These are phyloP conservation scores for Pleurotus cornucopiae DNA, from an alignment of 768 basidiomycete species.

Conservation along the genomic window DNA sequence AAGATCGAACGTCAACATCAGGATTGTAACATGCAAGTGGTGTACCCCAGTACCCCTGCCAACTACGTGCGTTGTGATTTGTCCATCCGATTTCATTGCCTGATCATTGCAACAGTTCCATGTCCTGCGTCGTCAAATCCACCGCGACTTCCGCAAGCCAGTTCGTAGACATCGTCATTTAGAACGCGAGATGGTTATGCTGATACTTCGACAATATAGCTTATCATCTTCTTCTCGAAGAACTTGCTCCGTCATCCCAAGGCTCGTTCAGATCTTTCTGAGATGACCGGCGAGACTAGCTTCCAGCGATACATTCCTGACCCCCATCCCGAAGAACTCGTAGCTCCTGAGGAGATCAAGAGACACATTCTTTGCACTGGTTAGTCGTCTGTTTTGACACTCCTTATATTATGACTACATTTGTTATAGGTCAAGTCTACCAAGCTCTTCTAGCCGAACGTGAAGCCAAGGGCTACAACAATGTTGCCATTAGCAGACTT, in stretches of 20 bases:
- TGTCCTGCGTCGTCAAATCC: constrained; percentile 92
- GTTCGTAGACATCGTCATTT: constrained; percentile 31
- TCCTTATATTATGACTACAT: constrained; percentile 4
- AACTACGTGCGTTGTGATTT: constrained; percentile 66
- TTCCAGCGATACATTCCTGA: constrained; percentile 97
- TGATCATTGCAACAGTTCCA: constrained; percentile 63
- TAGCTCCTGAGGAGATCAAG: constrained; percentile 80
- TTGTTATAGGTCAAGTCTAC: constrained; percentile 84
- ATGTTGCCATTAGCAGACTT: constrained; percentile 89
- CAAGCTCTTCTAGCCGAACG: constrained; percentile 85
- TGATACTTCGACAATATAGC: constrained; percentile 30
- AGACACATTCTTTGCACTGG: constrained; percentile 90
- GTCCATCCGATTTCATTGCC: background rate
- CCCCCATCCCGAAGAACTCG: constrained; percentile 63
- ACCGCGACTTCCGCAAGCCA: constrained; percentile 98
- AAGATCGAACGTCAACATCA: constrained; percentile 95
- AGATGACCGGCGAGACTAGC: constrained; percentile 84
- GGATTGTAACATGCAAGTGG: constrained; percentile 99
- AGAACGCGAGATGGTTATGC: background rate
- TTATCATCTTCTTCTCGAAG: constrained; percentile 97
- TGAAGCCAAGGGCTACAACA: constrained; percentile 85
- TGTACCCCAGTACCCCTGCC: constrained; percentile 94
- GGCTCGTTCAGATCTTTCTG: constrained; percentile 80
- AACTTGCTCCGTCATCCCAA: constrained; percentile 91
- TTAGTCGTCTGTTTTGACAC: constrained; percentile 15